phyloP scores from a whole-genome alignment of 805 yeast genomes.

The Candida suzukii region DNA sequence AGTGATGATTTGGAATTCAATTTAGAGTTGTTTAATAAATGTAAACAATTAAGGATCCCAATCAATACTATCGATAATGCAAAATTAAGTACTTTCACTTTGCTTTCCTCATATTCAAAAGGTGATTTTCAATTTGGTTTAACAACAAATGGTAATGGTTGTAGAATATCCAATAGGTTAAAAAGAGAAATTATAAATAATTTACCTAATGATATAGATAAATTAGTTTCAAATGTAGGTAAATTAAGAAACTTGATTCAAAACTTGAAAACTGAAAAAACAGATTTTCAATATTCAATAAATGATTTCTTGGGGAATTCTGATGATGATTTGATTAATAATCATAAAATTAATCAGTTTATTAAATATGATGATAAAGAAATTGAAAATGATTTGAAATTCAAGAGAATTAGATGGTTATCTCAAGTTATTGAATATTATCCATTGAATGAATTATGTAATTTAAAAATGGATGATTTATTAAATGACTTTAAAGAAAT shows the following conservation, averaged over 20 bases:
- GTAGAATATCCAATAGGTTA: slow-evolving; percentile 75
- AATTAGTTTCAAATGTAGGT: slow-evolving; percentile 65
- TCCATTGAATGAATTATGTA: slow-evolving; percentile 62
- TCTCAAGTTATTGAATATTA: slow-evolving; percentile 87
- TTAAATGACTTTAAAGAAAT: slow-evolving; percentile 30
- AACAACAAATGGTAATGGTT: slow-evolving; percentile 84
- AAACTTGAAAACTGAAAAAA: slow-evolving; percentile 34
- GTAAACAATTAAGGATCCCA: slow-evolving; percentile 67
- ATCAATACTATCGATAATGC: slow-evolving; percentile 73
- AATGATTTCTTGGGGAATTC: slow-evolving; percentile 42
- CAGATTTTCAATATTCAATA: slow-evolving; percentile 26
- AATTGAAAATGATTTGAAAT: slow-evolving; percentile 38
- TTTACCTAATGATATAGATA: slow-evolving; percentile 66
- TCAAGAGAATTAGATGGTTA: slow-evolving; percentile 73
- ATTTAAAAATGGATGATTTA: slow-evolving; percentile 53
- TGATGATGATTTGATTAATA: slow-evolving; percentile 69
- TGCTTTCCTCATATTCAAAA: slow-evolving; percentile 61
- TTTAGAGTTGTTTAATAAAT: slow-evolving; percentile 36
- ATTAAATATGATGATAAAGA: slow-evolving; percentile 20
- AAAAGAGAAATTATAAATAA: slow-evolving; percentile 62
- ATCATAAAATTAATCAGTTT: slow-evolving; percentile 50
- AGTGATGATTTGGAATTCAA: slow-evolving; percentile 24
- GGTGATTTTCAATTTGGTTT: slow-evolving; percentile 79
- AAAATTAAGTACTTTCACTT: slow-evolving; percentile 64
- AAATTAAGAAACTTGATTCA: slow-evolving; percentile 50